A percentile compares a stretch with the other conserved stretches of the same genome.
phyloP scores from a whole-genome alignment of 148 eudicot genomes.

The Nepenthes gracilis region DNA sequence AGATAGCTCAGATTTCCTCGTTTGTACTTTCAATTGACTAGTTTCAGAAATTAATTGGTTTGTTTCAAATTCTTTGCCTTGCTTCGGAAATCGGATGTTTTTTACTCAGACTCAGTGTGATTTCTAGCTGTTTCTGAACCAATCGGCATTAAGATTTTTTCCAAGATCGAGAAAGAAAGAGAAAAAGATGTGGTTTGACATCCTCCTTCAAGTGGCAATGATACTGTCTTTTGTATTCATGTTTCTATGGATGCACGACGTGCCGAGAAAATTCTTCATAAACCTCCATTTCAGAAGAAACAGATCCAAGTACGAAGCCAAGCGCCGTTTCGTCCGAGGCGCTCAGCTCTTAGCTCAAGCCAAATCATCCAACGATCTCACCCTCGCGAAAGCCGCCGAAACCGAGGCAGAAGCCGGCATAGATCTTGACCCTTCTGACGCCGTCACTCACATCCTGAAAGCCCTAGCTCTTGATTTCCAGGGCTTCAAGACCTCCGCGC shows the following conservation, averaged over 20 bases:
- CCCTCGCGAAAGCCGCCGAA: constrained; percentile 36
- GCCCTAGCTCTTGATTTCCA: constrained; percentile 59
- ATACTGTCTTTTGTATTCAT: constrained; percentile 17
- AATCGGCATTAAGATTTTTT: no score
- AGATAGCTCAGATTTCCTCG: no score
- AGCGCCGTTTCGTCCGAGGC: constrained; percentile 67
- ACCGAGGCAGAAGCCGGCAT: constrained; percentile 52
- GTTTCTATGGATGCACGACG: constrained; percentile 38
- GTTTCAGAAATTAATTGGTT: no score
- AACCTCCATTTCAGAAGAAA: constrained; percentile 17
- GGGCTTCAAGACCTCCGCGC: constrained; percentile 60
- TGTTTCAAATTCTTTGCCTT: no score
- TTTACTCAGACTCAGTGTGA: no score
- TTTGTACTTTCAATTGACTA: no score
- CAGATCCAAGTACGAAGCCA: constrained; percentile 32
- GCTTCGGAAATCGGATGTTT: no score
- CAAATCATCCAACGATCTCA: constrained; percentile 11
- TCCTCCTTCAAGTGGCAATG: constrained; percentile 38
- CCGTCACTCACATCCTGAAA: constrained; percentile 70
- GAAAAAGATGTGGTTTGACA: constrained; percentile 37
- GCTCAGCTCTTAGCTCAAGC: constrained; percentile 56
- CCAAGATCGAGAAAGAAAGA: no score
- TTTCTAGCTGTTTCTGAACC: no score
- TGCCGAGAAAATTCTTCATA: constrained; percentile 41
- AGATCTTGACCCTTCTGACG: constrained; percentile 47